Percentiles rank a stretch among this genome's conserved stretches.
Conservation (phyloP, 108 stramenopile genomes). For the Nitzschia sp. region DNA sequence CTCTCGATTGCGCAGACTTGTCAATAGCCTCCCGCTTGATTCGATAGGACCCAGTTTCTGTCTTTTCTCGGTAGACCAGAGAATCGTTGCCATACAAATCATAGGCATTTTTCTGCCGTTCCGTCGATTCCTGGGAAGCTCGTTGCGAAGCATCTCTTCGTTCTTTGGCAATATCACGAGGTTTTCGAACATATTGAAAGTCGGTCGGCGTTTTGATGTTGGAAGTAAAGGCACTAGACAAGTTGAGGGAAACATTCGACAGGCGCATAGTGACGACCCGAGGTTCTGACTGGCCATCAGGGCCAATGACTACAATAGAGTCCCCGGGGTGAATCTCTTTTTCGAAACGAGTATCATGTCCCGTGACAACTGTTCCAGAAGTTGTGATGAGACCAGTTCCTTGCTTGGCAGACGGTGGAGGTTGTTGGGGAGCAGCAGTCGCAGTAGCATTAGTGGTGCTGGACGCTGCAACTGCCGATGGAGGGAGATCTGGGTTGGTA, state of each 20-base stretch:
- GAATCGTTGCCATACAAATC: slow-evolving; percentile 59
- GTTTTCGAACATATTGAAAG: slow-evolving; percentile 68
- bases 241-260: slow-evolving; percentile 53
- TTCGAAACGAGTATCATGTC: slow-evolving; percentile 60
- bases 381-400: slow-evolving; percentile 74
- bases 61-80: slow-evolving; percentile 75
- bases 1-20: slow-evolving; percentile 32
- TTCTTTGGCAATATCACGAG: slow-evolving; percentile 49
- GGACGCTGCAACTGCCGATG: too few relatives aligned
- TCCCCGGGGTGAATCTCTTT: slow-evolving; percentile 65
- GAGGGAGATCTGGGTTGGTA: too few relatives aligned
- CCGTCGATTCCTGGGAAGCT: slow-evolving; percentile 37
- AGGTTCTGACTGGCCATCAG: slow-evolving; percentile 54
- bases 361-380: slow-evolving; percentile 74
- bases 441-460: not conserved
- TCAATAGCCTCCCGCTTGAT: slow-evolving; percentile 53
- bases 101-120: slow-evolving; percentile 56
- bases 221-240: slow-evolving; percentile 63
- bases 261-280: slow-evolving; percentile 78
- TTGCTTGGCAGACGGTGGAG: slow-evolving; percentile 38
- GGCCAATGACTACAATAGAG: slow-evolving; percentile 51
- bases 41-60: slow-evolving; percentile 74
- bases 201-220: slow-evolving; percentile 49
- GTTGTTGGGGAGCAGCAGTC: not conserved
- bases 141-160: slow-evolving; percentile 28